These are phyloP conservation scores for Lipomyces mesembrius DNA, from an alignment of 805 yeast genomes.

Conservation along the genomic window DNA sequence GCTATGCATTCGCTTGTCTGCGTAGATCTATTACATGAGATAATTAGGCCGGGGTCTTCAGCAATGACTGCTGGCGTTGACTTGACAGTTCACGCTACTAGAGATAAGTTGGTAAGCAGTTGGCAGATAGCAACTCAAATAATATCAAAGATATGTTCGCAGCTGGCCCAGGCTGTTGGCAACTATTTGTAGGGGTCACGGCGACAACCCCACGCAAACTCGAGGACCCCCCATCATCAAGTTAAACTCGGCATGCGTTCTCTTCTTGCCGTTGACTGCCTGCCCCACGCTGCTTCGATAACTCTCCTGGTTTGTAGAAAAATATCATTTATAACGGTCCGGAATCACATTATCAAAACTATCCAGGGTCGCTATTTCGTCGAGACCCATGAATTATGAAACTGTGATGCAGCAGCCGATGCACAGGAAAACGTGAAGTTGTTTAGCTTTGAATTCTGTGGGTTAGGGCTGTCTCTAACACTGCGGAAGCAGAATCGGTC, in stretches of 20 bases:
- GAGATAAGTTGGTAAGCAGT: neutral
- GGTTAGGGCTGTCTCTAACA: neutral
- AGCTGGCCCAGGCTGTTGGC: neutral
- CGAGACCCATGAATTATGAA: no score
- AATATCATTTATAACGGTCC: no score
- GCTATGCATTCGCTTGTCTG: no score
- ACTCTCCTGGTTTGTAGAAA: no score
- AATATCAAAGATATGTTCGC: neutral
- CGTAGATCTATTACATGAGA: no score
- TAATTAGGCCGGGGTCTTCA: neutral
- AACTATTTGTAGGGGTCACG: neutral
- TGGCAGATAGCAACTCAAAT: neutral
- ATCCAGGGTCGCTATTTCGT: no score
- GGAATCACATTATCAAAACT: no score
- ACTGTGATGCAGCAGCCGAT: no score
- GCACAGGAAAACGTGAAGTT: neutral
- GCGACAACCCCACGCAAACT: neutral
- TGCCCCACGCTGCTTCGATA: no score
- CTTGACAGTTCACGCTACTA: neutral
- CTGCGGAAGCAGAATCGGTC: neutral
- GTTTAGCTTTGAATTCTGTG: neutral
- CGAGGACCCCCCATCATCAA: neutral
- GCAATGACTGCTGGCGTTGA: neutral
- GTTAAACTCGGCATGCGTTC: neutral
- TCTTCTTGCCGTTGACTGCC: no score